These are phyloP conservation scores for Corchorus capsularis DNA, from an alignment of 345 rosid species.

Conservation along the genomic window DNA sequence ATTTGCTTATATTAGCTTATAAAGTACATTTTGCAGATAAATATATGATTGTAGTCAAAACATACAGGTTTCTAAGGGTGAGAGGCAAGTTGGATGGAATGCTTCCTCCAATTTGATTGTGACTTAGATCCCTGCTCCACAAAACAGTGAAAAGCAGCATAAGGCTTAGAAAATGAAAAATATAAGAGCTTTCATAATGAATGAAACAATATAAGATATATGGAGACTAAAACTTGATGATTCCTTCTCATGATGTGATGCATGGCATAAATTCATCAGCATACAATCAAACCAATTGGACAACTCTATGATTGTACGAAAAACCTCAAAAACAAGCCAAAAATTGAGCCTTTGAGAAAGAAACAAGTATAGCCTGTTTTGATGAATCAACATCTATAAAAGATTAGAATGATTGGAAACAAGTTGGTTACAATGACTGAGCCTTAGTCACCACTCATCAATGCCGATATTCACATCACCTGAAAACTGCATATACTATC, in stretches of 20 bases:
- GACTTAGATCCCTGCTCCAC: constrained; percentile 76
- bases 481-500: background rate
- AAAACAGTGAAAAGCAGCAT: constrained; percentile 21
- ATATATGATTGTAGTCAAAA: constrained; percentile 15
- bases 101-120: constrained; percentile 81
- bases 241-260: background rate
- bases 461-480: constrained; percentile 12
- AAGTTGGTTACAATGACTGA: background rate
- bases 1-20: background rate
- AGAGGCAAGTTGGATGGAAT: constrained; percentile 72
- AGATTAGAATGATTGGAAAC: background rate
- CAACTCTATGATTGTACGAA: background rate
- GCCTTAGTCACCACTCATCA: background rate
- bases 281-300: background rate
- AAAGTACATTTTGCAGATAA: background rate
- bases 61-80: constrained; percentile 69
- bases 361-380: background rate
- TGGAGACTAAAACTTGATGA: background rate
- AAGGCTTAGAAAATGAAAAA: constrained; percentile 5
- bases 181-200: background rate
- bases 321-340: background rate
- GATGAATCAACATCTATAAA: background rate
- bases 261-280: background rate
- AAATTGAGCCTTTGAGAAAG: background rate
- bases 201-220: background rate